Evolutionary conservation across 2,329 filamentous ascomycete genomes (phyloP).

Genomic region (Fusarium torulosum): DNA sequence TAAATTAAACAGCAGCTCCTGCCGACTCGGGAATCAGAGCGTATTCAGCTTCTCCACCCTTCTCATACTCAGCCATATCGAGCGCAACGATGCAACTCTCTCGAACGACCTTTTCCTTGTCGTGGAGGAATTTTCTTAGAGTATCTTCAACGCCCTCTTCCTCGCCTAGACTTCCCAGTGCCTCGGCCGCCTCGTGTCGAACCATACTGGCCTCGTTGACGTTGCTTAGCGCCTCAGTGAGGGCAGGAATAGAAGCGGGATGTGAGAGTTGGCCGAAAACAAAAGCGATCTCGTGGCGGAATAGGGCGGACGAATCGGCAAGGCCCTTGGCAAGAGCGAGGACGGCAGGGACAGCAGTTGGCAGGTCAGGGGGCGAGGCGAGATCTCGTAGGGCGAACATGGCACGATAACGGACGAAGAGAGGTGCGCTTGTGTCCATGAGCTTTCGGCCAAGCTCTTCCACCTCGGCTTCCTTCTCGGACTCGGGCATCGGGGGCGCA

Average conservation of each 20-base stretch:
- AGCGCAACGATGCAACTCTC: slow-evolving; percentile 96
- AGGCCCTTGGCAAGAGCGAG: slow-evolving; percentile 88
- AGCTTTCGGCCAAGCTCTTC: slow-evolving; percentile 80
- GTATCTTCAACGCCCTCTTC: slow-evolving; percentile 93
- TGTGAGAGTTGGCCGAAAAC: slow-evolving; percentile 97
- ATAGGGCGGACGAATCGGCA: slow-evolving; percentile 86
- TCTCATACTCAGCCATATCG: slow-evolving; percentile 98
- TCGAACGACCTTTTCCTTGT: slow-evolving; percentile 91
- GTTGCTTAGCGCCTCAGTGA: slow-evolving; percentile 83
- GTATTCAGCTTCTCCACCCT: slow-evolving; percentile 89
- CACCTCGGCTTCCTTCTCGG: slow-evolving; percentile 78
- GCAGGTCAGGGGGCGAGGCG: slow-evolving; percentile 90
- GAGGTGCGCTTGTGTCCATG: slow-evolving; percentile 80
- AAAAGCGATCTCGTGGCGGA: slow-evolving; percentile 98
- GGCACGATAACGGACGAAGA: slow-evolving; percentile 94
- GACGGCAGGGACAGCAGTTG: slow-evolving; percentile 89
- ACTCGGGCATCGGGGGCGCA: slow-evolving; percentile 85
- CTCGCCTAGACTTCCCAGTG: slow-evolving; percentile 91
- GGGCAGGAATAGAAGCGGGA: slow-evolving; percentile 93
- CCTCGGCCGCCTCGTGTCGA: slow-evolving; percentile 95
- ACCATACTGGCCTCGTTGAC: slow-evolving; percentile 93
- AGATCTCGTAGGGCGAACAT: slow-evolving; percentile 98
- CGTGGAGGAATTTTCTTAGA: slow-evolving; percentile 84
- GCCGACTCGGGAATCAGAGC: slow-evolving; percentile 81
- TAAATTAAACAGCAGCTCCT: slow-evolving; percentile 56